Evolutionary conservation across 352 stramenopile species (phyloP).

Genomic region (Globisporangium orthogonon): DNA sequence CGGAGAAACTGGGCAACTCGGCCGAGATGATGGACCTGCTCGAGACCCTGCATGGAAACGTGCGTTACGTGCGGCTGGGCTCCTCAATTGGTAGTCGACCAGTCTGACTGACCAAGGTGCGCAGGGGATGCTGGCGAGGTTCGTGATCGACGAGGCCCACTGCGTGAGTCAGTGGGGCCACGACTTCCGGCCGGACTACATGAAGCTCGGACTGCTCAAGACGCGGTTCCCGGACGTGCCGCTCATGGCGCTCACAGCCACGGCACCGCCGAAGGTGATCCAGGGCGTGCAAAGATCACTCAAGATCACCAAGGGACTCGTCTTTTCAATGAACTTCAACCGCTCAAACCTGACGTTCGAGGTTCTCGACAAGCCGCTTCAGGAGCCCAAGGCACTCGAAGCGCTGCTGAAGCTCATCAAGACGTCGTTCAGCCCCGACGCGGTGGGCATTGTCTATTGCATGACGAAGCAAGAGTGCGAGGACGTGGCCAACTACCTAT

Average conservation of each 20-base stretch:
- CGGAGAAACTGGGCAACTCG: constrained; percentile 89
- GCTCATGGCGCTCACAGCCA: constrained; percentile 91
- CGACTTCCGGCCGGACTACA: constrained; percentile 91
- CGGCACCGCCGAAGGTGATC: constrained; percentile 83
- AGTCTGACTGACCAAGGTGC: neutral
- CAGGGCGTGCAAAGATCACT: constrained; percentile 68
- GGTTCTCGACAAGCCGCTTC: constrained; percentile 63
- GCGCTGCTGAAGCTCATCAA: constrained; percentile 45
- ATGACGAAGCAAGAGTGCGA: constrained; percentile 93
- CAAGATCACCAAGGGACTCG: constrained; percentile 60
- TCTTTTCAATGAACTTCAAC: constrained; percentile 93
- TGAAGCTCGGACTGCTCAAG: constrained; percentile 89
- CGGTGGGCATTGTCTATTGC: constrained; percentile 92
- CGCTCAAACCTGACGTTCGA: constrained; percentile 92
- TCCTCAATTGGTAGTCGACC: neutral
- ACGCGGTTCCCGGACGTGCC: constrained; percentile 87
- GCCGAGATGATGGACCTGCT: constrained; percentile 65
- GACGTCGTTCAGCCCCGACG: constrained; percentile 34
- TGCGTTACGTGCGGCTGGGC: constrained; percentile 9
- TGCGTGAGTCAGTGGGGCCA: constrained; percentile 89
- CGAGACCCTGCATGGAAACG: constrained; percentile 37
- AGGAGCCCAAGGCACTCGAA: constrained; percentile 43
- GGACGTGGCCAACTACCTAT: constrained; percentile 87
- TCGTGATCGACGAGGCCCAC: constrained; percentile 94
- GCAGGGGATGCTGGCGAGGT: constrained; percentile 81